Percentiles rank a stretch among this genome's conserved stretches.
Evolutionary conservation across 2,329 filamentous ascomycete genomes (phyloP).

Genomic region (Exophiala aquamarina): DNA sequence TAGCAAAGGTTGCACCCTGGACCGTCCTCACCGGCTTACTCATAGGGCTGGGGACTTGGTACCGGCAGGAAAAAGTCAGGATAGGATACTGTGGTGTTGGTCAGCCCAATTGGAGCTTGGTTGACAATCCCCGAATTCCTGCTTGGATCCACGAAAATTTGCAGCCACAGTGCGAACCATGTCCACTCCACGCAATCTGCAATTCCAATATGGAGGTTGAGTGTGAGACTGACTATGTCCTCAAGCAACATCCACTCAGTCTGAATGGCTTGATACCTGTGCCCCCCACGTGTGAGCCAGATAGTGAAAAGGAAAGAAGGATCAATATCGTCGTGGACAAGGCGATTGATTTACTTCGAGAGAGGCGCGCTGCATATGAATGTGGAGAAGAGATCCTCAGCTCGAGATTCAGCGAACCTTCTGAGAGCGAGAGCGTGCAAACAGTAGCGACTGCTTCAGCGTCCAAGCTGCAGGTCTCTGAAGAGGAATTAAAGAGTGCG

Average conservation of each 20-base stretch:
- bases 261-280: conserved; percentile 78
- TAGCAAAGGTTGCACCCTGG: conserved; percentile 65
- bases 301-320: conserved; percentile 85
- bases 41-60: conserved; percentile 75
- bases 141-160: conserved; percentile 65
- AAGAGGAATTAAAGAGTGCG: conserved; percentile 71
- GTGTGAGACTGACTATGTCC: conserved; percentile 85
- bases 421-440: conserved; percentile 28
- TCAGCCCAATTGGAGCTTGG: conserved; percentile 58
- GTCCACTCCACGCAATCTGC: conserved; percentile 87
- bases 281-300: conserved; percentile 88
- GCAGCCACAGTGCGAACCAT: conserved; percentile 82
- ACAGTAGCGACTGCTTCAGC: conserved; percentile 51
- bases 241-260: conserved; percentile 80
- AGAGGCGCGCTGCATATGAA: conserved; percentile 84
- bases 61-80: conserved; percentile 91
- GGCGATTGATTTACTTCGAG: conserved; percentile 80
- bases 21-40: conserved; percentile 70
- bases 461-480: conserved; percentile 56
- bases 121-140: conserved; percentile 64
- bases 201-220: conserved; percentile 72
- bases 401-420: conserved; percentile 1
- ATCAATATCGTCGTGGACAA: conserved; percentile 86
- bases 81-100: conserved; percentile 93
- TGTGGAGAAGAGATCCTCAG: conserved; percentile 63